phyloP scores from a whole-genome alignment of 345 rosid species.

The Syzygium grande region DNA sequence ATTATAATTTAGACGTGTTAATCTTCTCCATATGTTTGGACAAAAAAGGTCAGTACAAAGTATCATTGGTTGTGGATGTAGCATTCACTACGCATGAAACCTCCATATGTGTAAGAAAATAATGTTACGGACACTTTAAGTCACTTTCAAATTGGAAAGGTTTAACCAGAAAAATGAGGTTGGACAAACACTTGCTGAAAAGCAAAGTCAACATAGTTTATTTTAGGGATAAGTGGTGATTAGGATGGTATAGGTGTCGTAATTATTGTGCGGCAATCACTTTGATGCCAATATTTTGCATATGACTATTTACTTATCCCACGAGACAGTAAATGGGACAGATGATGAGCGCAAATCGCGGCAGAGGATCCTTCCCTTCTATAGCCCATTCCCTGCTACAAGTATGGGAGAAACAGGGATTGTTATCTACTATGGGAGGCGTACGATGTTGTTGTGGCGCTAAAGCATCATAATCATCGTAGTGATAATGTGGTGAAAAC shows the following conservation, averaged over 20 bases:
- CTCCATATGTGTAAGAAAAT: background rate
- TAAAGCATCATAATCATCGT: too few species aligned
- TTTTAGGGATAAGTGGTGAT: background rate
- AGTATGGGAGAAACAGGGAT: too few species aligned
- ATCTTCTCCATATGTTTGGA: background rate
- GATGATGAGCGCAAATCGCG: background rate
- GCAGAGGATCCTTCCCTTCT: background rate
- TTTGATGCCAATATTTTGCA: background rate
- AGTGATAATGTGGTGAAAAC: background rate
- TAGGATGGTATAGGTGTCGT: background rate
- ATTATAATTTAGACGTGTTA: background rate
- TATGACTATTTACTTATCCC: too few species aligned
- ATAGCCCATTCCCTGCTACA: too few species aligned
- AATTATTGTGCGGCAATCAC: background rate
- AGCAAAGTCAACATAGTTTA: background rate
- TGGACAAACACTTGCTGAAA: background rate
- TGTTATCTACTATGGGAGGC: too few species aligned
- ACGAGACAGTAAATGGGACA: background rate
- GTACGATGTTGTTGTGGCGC: too few species aligned
- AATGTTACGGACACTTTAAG: background rate
- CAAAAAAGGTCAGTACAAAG: background rate
- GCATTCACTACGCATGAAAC: background rate
- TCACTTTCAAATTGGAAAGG: background rate
- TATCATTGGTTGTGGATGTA: background rate
- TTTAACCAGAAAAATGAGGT: background rate